These are phyloP conservation scores for Allium fistulosum DNA, from an alignment of 106 monocot genomes.

Conservation along the genomic window DNA sequence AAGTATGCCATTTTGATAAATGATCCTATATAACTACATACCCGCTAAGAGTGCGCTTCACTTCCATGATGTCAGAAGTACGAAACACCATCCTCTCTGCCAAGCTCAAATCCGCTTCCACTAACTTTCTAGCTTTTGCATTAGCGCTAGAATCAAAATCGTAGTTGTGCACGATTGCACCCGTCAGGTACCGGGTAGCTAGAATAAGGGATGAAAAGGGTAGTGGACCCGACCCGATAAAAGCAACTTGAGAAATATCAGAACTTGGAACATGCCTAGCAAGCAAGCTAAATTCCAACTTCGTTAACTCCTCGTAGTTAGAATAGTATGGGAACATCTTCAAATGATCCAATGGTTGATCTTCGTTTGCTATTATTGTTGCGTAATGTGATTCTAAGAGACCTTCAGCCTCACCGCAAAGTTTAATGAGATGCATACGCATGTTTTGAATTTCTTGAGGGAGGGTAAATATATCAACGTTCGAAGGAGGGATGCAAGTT, in stretches of 20 bases:
- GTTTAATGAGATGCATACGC: constrained; percentile 45
- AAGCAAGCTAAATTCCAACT: constrained; percentile 42
- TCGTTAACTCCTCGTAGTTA: constrained; percentile 58
- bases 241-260: constrained; percentile 32
- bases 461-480: constrained; percentile 48
- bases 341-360: constrained; percentile 44
- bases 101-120: constrained; percentile 32
- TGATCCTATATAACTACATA: not conserved
- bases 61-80: constrained; percentile 54
- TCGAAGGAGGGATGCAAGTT: constrained; percentile 57
- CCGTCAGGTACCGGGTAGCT: constrained; percentile 36
- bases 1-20: no score
- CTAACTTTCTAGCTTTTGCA: constrained; percentile 28
- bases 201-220: constrained; percentile 60
- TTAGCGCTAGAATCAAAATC: constrained; percentile 51
- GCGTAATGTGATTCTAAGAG: constrained; percentile 65
- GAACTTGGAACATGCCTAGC: constrained; percentile 15
- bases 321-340: constrained; percentile 60
- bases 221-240: constrained; percentile 75
- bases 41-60: constrained; percentile 15
- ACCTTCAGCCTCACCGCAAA: constrained; percentile 67
- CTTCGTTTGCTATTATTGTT: constrained; percentile 30
- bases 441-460: constrained; percentile 19
- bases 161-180: constrained; percentile 50
- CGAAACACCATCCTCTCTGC: constrained; percentile 43